These are phyloP conservation scores for Lolium rigidum DNA, from an alignment of 176 grass and related monocot genomes.

Conservation along the genomic window DNA sequence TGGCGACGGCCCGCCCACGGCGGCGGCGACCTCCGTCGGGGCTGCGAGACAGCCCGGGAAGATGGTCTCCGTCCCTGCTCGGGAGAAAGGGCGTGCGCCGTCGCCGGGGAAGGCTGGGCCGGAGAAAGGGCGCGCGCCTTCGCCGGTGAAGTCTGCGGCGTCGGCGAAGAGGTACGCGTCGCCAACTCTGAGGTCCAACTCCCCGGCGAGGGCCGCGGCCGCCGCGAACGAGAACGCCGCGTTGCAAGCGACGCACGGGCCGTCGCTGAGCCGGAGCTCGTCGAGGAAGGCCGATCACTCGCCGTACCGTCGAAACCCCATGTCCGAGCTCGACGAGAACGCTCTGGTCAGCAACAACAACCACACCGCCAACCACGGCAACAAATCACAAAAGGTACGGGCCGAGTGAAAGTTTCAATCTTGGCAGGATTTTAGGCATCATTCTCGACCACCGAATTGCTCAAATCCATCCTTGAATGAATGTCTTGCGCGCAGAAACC, in stretches of 20 bases:
- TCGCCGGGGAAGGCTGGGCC: slow-evolving; percentile 41
- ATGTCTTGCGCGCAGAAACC: slow-evolving; percentile 32
- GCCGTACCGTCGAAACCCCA: slow-evolving; percentile 70
- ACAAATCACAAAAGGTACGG: slow-evolving; percentile 69
- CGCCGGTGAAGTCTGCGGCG: slow-evolving; percentile 41
- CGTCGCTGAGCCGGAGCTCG: slow-evolving; percentile 79
- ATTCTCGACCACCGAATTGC: background rate
- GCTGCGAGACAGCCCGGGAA: slow-evolving; percentile 57
- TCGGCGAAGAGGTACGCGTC: slow-evolving; percentile 67
- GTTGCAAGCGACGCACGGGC: slow-evolving; percentile 43
- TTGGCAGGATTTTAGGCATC: background rate
- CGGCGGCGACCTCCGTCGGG: slow-evolving; percentile 16
- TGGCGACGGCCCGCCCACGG: slow-evolving; percentile 25
- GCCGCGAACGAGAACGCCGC: slow-evolving; percentile 57
- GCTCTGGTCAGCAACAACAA: slow-evolving; percentile 12
- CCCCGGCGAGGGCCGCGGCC: slow-evolving; percentile 51
- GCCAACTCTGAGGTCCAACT: slow-evolving; percentile 63
- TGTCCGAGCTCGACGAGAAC: slow-evolving; percentile 88
- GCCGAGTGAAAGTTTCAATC: background rate
- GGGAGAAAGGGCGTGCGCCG: slow-evolving; percentile 63
- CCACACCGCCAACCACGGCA: slow-evolving; percentile 35
- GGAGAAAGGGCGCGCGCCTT: slow-evolving; percentile 58
- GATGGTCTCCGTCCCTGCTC: slow-evolving; percentile 77
- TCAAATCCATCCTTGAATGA: slow-evolving; percentile 7
- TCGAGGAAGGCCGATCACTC: slow-evolving; percentile 84